Base-by-base conservation (phyloP, 139 green algal species). In the Trebouxia sp. region DNA sequence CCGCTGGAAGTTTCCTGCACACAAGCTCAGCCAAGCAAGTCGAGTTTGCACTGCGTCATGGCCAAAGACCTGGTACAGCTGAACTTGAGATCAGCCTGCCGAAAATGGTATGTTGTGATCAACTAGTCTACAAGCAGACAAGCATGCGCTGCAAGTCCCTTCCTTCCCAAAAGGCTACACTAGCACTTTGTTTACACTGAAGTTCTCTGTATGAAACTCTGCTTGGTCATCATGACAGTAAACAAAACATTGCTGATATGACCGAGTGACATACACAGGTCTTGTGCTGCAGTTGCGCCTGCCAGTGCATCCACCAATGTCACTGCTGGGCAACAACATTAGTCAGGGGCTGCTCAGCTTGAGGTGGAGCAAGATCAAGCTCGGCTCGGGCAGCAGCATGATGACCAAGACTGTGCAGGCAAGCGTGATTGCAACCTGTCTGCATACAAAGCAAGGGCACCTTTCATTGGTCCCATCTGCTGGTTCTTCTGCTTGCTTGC, bases 21-120 rank as follows among this genome's bases (percentile, higher is more conserved):
- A 50, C 78, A 1, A 80, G 83, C 47, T 72, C 38, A 43, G 78
- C 38, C 38, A 86, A 86, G 56, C 77, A 86, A 37, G 56, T 72
- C 1, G 72, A 70, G 42, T 42, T 86, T 12, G 37, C 55, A 20
- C 67, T 86, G 35, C 32, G 45, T n/a, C 74, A 65, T n/a, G 78
- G 78, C 2, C 58, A 65, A 6, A 67, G 39, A 38, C 78, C 56
- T 78, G 81, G 62, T 28, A 43, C 56, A 32, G 45, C 65, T 75
- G 78, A 24, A 41, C 0, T 72, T 42, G 17, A 48, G 15, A 43
- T 53, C 11, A 32, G 45, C 70, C 28, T 45, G 37, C 45, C 78
- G 14, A 66, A 48, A 15, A 5, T 30, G 78, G 35, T 75, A 20
- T 41, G 48, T 41, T 26, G 20, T 3, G 76, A 24, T 77, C 15